A percentile compares a stretch with the other conserved stretches of the same genome.
These are phyloP conservation scores for Alternaria angustiovoidea DNA, from an alignment of 2,329 filamentous ascomycete species.

Conservation along the genomic window DNA sequence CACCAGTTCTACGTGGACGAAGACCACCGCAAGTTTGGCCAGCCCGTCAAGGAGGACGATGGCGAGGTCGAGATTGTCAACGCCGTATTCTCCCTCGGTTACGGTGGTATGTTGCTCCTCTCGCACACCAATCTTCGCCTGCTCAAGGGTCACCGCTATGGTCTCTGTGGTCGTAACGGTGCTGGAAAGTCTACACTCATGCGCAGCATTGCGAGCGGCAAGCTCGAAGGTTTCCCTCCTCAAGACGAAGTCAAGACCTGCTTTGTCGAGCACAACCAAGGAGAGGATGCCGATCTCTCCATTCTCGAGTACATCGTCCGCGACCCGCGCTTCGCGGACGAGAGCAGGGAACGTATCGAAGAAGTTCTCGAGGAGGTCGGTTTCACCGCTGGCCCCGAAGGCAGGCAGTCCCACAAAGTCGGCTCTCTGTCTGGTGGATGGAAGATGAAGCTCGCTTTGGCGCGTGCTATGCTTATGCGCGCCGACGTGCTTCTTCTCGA, in stretches of 20 bases:
- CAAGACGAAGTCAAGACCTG: slow-evolving; percentile 93
- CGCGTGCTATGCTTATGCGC: slow-evolving; percentile 93
- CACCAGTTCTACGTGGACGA: slow-evolving; percentile 81
- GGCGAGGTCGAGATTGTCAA: slow-evolving; percentile 97
- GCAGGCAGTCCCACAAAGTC: slow-evolving; percentile 86
- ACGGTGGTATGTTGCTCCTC: slow-evolving; percentile 95
- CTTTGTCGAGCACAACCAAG: slow-evolving; percentile 99
- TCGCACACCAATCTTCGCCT: slow-evolving; percentile 95
- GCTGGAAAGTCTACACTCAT: slow-evolving; percentile 99
- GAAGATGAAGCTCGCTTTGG: slow-evolving; percentile 99
- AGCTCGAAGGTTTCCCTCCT: slow-evolving; percentile 94
- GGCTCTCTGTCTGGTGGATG: slow-evolving; percentile 96
- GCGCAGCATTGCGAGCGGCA: slow-evolving; percentile 93
- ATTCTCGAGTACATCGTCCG: slow-evolving; percentile 93
- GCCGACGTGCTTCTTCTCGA: slow-evolving; percentile 97
- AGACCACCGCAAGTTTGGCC: slow-evolving; percentile 86
- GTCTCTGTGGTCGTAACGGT: slow-evolving; percentile 95
- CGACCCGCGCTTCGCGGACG: slow-evolving; percentile 82
- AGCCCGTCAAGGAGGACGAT: slow-evolving; percentile 85
- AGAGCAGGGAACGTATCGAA: slow-evolving; percentile 81
- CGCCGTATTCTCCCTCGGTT: slow-evolving; percentile 94
- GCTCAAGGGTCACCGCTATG: slow-evolving; percentile 95
- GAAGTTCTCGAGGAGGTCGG: slow-evolving; percentile 89
- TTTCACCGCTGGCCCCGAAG: slow-evolving; percentile 88
- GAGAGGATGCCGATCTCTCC: slow-evolving; percentile 94